These are phyloP conservation scores for Cryphonectria nitschkei DNA, from an alignment of 2,329 filamentous ascomycete genomes.

Conservation along the genomic window DNA sequence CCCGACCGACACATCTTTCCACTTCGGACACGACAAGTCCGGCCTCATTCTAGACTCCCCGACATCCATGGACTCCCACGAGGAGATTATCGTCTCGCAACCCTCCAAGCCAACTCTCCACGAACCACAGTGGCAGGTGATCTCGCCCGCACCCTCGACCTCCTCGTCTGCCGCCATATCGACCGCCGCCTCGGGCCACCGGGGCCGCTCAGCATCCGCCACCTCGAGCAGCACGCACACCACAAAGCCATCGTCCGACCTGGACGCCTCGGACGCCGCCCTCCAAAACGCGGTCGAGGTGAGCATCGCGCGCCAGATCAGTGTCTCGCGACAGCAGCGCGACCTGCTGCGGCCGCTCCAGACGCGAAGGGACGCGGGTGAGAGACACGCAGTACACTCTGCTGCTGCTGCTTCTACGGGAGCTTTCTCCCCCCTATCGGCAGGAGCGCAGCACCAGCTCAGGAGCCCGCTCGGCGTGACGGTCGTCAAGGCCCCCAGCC, in stretches of 20 bases:
- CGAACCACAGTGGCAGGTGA: slow-evolving; percentile 54
- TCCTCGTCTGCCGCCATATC: slow-evolving; percentile 35
- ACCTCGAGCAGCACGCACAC: slow-evolving; percentile 36
- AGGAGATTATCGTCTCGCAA: slow-evolving; percentile 36
- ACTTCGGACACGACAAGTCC: slow-evolving; percentile 42
- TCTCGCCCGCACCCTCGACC: slow-evolving; percentile 43
- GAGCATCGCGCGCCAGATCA: slow-evolving; percentile 71
- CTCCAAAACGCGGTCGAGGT: slow-evolving; percentile 63
- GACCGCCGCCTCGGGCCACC: slow-evolving; percentile 31
- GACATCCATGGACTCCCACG: slow-evolving; percentile 32
- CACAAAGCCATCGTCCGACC: slow-evolving; percentile 39
- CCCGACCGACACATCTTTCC: slow-evolving; percentile 30
- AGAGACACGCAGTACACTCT: neutral
- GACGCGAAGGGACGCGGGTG: slow-evolving; percentile 32
- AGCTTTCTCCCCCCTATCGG: neutral
- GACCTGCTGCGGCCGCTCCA: slow-evolving; percentile 60
- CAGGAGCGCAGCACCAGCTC: neutral
- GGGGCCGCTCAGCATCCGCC: slow-evolving; percentile 30
- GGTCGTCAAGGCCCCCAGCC: slow-evolving; percentile 31
- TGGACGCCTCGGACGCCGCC: slow-evolving; percentile 47
- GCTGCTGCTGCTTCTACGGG: neutral
- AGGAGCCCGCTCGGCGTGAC: slow-evolving; percentile 27
- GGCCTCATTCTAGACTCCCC: slow-evolving; percentile 49
- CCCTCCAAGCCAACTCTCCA: slow-evolving; percentile 42
- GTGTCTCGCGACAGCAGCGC: slow-evolving; percentile 64